Evolutionary conservation across 441 rosid genomes (phyloP).

Genomic region (Capsella rubella): DNA sequence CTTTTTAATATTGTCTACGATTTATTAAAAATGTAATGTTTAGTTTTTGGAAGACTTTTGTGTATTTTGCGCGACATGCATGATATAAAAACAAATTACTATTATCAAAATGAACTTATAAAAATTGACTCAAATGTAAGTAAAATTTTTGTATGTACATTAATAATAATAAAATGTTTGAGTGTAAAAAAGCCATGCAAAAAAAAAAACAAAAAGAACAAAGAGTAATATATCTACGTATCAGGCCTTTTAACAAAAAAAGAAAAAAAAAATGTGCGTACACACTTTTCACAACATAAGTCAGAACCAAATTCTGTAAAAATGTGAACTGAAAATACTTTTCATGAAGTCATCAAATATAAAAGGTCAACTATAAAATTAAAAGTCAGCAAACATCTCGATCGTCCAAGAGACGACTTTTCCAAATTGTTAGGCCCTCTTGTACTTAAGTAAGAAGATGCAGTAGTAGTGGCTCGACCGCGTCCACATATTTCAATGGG

Average conservation of each 20-base stretch:
- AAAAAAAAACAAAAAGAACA: background rate
- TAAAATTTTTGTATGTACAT: background rate
- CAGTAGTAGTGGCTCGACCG: conserved; percentile 24
- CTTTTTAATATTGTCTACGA: background rate
- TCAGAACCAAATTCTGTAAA: background rate
- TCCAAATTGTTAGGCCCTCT: conserved; percentile 17
- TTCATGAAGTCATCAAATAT: conserved; percentile 5
- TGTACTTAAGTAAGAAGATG: background rate
- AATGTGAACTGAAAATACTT: conserved; percentile 31
- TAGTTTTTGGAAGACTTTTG: background rate
- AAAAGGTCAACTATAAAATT: conserved; percentile 22
- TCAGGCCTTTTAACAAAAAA: background rate
- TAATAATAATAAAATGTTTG: background rate
- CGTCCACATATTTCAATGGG: conserved; percentile 34
- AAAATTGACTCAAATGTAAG: background rate
- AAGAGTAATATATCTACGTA: background rate
- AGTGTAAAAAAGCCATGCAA: background rate
- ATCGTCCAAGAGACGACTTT: conserved; percentile 36
- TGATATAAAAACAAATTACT: background rate
- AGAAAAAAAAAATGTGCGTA: background rate
- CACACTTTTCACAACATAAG: background rate
- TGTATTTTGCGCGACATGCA: background rate
- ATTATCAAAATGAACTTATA: background rate
- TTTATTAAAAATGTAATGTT: background rate
- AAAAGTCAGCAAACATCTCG: conserved; percentile 27